phyloP scores from a whole-genome alignment of 2,329 filamentous ascomycete genomes.

The Colletotrichum magnum region DNA sequence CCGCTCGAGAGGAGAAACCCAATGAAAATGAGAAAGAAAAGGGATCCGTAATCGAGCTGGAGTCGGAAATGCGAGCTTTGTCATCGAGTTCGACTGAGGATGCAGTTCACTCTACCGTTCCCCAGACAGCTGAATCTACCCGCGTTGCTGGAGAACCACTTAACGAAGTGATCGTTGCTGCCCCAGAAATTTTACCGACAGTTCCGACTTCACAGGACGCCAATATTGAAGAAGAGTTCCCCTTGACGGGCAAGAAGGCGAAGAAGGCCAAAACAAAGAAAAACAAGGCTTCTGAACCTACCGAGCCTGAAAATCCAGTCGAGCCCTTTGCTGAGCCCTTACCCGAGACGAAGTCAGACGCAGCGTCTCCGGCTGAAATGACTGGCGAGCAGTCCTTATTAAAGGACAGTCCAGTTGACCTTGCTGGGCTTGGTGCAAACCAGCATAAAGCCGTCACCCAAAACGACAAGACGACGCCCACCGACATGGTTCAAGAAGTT shows the following conservation, averaged over 20 bases:
- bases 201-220: neutral
- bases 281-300: constrained; percentile 10
- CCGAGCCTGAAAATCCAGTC: constrained; percentile 41
- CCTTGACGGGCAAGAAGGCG: constrained; percentile 35
- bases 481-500: neutral
- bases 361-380: neutral
- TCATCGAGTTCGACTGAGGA: neutral
- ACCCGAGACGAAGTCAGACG: neutral
- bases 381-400: neutral
- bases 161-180: neutral
- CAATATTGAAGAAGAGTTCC: constrained; percentile 42
- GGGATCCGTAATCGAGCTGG: neutral
- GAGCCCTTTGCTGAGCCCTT: constrained; percentile 29
- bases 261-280: constrained; percentile 36
- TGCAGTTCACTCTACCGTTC: neutral
- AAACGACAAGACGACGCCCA: neutral
- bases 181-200: neutral
- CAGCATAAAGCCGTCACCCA: neutral
- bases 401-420: neutral
- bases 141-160: neutral
- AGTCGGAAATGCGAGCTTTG: neutral
- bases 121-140: neutral
- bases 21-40: neutral
- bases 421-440: neutral
- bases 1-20: neutral